A percentile compares a stretch with the other conserved stretches of the same genome.
Evolutionary conservation across 495 filamentous ascomycete species (phyloP).

Genomic region (Hypoxylon trugodes): DNA sequence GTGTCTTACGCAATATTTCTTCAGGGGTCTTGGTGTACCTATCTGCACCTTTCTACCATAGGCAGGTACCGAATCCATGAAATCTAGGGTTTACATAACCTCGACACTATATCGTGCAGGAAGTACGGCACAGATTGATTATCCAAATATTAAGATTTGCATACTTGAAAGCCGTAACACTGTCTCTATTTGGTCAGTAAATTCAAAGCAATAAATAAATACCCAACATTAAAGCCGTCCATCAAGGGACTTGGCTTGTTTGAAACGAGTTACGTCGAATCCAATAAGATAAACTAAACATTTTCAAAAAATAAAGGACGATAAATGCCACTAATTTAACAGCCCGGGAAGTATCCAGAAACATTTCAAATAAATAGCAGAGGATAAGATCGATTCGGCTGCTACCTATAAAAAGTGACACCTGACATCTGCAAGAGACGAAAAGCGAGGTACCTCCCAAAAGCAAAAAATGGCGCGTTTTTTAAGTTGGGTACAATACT

Average conservation of each 20-base stretch:
- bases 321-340: neutral
- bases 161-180: too few relatives aligned
- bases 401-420: constrained; percentile 22
- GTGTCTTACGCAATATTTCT: constrained; percentile 16
- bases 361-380: neutral
- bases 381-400: constrained; percentile 26
- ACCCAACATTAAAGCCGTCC: too few relatives aligned
- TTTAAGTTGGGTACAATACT: neutral
- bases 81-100: neutral
- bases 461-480: constrained; percentile 35
- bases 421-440: neutral
- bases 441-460: constrained; percentile 5
- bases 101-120: too few relatives aligned
- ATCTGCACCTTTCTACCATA: neutral
- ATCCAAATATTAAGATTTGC: too few relatives aligned
- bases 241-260: too few relatives aligned
- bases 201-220: too few relatives aligned
- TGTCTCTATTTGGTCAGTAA: too few relatives aligned
- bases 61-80: neutral
- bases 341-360: neutral
- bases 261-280: too few relatives aligned
- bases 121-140: too few relatives aligned
- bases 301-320: neutral
- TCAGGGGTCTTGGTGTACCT: constrained; percentile 8
- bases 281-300: neutral